Percentiles rank a stretch among this genome's conserved stretches.
These are phyloP conservation scores for Clarireedia monteithiana DNA, from an alignment of 2,329 filamentous ascomycete genomes.

Conservation along the genomic window DNA sequence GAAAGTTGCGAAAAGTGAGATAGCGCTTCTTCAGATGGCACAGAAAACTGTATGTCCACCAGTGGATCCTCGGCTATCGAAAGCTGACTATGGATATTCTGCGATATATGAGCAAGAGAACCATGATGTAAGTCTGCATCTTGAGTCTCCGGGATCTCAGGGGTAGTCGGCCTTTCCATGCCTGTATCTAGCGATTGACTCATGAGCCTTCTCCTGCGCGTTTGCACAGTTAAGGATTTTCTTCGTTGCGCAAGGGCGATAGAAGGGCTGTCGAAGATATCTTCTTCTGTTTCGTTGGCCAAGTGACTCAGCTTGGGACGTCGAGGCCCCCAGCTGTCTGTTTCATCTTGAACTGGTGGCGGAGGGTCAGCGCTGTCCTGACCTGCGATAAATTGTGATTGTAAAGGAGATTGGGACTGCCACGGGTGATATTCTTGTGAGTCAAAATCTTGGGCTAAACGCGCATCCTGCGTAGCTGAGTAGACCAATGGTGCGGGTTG, in stretches of 20 bases:
- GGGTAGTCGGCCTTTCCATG: not conserved
- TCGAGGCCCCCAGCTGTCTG: constrained; percentile 12
- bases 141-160: not conserved
- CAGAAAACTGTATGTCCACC: not conserved
- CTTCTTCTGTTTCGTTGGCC: constrained; percentile 17
- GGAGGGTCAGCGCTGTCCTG: not conserved
- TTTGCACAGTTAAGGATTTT: not conserved
- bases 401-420: not conserved
- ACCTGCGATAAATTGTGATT: too few relatives aligned
- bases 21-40: not conserved
- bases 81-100: not conserved
- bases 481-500: too few relatives aligned
- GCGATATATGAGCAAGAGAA: not conserved
- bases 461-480: too few relatives aligned
- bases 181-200: constrained; percentile 4
- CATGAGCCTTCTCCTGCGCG: not conserved
- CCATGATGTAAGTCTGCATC: too few relatives aligned
- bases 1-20: constrained; percentile 5
- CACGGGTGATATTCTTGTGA: not conserved
- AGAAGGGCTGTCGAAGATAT: constrained; percentile 14
- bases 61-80: not conserved
- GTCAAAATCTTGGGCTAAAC: too few relatives aligned
- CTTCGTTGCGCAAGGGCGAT: not conserved
- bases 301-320: constrained; percentile 8
- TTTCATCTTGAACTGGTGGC: not conserved